Base-by-base conservation (phyloP, 1,284 basidiomycete genomes). In the Leccinum pachyderme region DNA sequence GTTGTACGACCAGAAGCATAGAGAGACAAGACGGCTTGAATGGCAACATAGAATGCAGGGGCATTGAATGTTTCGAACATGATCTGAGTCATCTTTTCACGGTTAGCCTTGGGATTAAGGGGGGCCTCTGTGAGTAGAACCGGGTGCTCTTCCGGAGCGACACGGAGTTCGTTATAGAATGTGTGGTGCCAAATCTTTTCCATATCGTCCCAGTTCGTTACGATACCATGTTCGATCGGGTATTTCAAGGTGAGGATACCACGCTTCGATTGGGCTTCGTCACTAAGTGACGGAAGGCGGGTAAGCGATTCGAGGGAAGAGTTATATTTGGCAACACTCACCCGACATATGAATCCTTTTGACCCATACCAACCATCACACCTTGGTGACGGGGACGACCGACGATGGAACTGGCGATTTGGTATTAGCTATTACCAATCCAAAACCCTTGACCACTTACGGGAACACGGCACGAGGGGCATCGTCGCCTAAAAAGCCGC, bases 131-230 rank as follows among this genome's bases (percentile, higher is more conserved):
- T 94, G 65, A 95, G 83, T 24, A 95, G 80, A 61, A 93, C 88
- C 57, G 92, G 91, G 80, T 94, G 92, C 77, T 94, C 91, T 75
- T 95, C 92, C 5, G 82, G 82, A 9, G 81, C 81, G 58, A 83
- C 87, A 78, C 87, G 88, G 59, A 89, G 84, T 72, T 90, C 87
- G 70, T 90, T 90, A 79, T 88, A 90, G 77, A 89, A 90, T 57
- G 87, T 90, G 79, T 90, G 88, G 73, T 91, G 89, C 90, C 90
- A 93, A 71, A 93, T 92, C 79, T 91, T 91, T 78, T 92, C 90
- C 90, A 91, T 92, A 76, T 92, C 90, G 69, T 92, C 89, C 92
- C 92, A 94, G 84, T 95, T 93, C 76, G 91, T 94, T 61, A 95
- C 91, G 73, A 94, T 93, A 69, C 83, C 83, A 70, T 84, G 82